Percentiles rank a stretch among this genome's conserved stretches.
Evolutionary conservation across 148 eudicot genomes (phyloP).

Genomic region (Linanthus parryae): DNA sequence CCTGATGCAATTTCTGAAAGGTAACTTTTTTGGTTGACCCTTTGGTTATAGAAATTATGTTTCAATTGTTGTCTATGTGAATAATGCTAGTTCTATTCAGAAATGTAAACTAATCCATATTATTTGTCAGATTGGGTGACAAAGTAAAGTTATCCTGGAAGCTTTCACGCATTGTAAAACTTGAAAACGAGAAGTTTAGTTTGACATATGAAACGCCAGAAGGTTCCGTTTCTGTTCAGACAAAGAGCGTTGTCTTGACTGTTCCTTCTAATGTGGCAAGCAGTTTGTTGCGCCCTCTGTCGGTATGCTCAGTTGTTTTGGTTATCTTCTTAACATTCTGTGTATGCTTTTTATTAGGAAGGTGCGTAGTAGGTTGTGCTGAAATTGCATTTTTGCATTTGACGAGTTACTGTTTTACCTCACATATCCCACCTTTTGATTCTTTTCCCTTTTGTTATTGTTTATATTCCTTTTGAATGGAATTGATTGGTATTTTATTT

Average conservation of each 20-base stretch:
- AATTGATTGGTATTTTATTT: background rate
- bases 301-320: constrained; percentile 34
- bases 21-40: no score
- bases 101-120: background rate
- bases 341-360: background rate
- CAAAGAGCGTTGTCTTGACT: constrained; percentile 68
- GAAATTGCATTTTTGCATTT: background rate
- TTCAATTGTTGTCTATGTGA: background rate
- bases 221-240: constrained; percentile 48
- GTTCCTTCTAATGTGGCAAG: constrained; percentile 71
- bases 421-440: background rate
- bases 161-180: constrained; percentile 42
- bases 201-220: constrained; percentile 73
- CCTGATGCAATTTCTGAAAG: constrained; percentile 72
- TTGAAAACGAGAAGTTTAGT: constrained; percentile 44
- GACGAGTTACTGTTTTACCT: background rate
- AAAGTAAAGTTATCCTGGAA: constrained; percentile 78
- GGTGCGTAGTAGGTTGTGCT: background rate
- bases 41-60: background rate
- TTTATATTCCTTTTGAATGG: background rate
- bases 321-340: background rate
- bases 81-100: background rate
- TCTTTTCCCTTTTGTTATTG: background rate
- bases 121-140: constrained; percentile 50
- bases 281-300: constrained; percentile 58